phyloP scores from a whole-genome alignment of 345 rosid species.

The Corchorus olitorius region DNA sequence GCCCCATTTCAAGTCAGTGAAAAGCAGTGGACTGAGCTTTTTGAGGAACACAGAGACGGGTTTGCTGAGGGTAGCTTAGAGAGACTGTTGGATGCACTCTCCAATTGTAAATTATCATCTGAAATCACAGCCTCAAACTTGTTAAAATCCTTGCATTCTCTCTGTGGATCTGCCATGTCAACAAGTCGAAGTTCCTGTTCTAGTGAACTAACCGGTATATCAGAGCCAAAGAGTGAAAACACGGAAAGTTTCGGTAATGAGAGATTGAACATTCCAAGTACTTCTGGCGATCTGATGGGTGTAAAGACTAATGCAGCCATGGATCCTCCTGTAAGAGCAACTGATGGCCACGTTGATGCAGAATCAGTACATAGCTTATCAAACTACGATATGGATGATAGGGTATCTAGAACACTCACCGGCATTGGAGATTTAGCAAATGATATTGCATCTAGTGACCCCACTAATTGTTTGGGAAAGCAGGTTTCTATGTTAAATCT shows the following conservation, averaged over 20 bases:
- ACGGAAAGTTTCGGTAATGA: constrained; percentile 2
- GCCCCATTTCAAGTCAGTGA: constrained; percentile 83
- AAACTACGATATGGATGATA: neutral
- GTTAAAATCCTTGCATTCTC: constrained; percentile 49
- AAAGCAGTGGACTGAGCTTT: constrained; percentile 69
- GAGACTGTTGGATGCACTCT: constrained; percentile 51
- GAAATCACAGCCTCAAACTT: constrained; percentile 70
- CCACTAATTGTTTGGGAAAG: constrained; percentile 22
- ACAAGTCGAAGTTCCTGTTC: constrained; percentile 17
- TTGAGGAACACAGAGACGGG: constrained; percentile 44
- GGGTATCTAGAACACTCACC: neutral
- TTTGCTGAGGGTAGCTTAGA: constrained; percentile 40
- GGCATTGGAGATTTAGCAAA: neutral
- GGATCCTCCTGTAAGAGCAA: constrained; percentile 12
- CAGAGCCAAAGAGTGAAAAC: neutral
- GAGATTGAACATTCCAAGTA: constrained; percentile 8
- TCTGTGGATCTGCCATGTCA: constrained; percentile 36
- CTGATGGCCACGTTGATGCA: constrained; percentile 11
- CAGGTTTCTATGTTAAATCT: constrained; percentile 37
- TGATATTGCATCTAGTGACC: neutral
- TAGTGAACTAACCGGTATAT: constrained; percentile 7
- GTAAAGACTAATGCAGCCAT: constrained; percentile 13
- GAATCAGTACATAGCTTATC: constrained; percentile 3
- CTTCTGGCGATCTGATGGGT: neutral
- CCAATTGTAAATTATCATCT: constrained; percentile 42